Evolutionary conservation across 768 basidiomycete genomes (phyloP), one percentile per base, ranked within the genome.

Genomic region (Suillus paluster): DNA sequence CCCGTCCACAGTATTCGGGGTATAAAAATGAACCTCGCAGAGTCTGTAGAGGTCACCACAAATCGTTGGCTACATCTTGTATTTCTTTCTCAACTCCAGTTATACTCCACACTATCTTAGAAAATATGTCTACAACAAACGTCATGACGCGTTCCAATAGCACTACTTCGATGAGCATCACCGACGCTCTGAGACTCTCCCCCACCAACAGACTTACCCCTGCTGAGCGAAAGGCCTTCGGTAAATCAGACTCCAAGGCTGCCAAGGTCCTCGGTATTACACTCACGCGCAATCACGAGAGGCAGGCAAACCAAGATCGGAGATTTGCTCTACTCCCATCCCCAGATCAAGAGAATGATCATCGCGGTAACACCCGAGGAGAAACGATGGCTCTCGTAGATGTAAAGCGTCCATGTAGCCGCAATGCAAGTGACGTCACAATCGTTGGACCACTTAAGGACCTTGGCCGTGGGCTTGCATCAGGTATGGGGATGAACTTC

Each of bases 191-290:
- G 2, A 52, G 44, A 34, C 42, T 59, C 25, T 48, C 60, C 15
- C 57, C 45, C 10, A 52, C 64, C n/a, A 57, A 65, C 58, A 30
- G 38, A 25, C 58, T 67, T 17, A 60, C 58, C 14, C 39, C n/a
- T 2, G 54, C 57, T 11, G 54, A 60, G 39, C 66, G 63, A 34
- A 39, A 64, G 15, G 64, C 63, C 4, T 11, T 62, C 25, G 36
- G 61, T 48, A 52, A 41, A 42, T 67, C 66, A 25, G 58, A 67
- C 38, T 50, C 50, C 17, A 67, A 67, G 45, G 64, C 64, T 23
- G 56, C 55, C 5, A 57, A 65, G 41, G 45, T 67, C 15, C 56
- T 67, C n/a, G 66, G 66, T 9, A 56, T 65, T 19, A 65, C 66
- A 19, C 50, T 67, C 58, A 67, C 66, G 54, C 63, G 61, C 38